phyloP scores from a whole-genome alignment of 2,329 filamentous ascomycete genomes.

The Trichophyton equinum region DNA sequence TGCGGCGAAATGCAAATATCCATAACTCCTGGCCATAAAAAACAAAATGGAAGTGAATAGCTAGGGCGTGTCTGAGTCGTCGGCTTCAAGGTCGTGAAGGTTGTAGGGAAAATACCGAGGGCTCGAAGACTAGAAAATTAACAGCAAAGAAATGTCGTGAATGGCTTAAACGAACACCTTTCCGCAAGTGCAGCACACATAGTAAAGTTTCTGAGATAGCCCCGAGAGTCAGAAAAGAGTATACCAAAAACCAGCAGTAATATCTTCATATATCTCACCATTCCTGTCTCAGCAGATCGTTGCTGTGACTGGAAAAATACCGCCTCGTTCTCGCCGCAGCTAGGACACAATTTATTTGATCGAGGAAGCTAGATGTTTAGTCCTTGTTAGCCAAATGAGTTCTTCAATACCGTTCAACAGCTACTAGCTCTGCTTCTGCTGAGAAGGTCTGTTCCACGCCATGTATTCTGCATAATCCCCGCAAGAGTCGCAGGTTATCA shows the following conservation, averaged over 20 bases:
- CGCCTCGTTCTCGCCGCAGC: conserved; percentile 74
- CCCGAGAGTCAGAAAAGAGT: conserved; percentile 13
- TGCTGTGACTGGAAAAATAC: conserved; percentile 99
- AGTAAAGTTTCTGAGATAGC: conserved; percentile 62
- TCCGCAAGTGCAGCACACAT: conserved; percentile 88
- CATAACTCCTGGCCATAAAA: neutral
- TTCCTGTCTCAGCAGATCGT: conserved; percentile 90
- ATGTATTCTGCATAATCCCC: neutral
- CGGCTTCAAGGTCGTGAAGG: neutral
- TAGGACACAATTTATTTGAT: conserved; percentile 72
- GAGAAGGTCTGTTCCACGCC: neutral
- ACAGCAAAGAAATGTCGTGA: neutral
- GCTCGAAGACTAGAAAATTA: neutral
- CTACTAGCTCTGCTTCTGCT: neutral
- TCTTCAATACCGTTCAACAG: neutral
- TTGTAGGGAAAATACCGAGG: neutral
- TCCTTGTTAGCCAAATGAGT: conserved; percentile 23
- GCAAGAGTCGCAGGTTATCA: neutral
- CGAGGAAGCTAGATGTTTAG: conserved; percentile 59
- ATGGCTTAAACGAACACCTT: conserved; percentile 53
- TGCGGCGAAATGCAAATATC: neutral
- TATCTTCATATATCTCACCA: conserved; percentile 52
- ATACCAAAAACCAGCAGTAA: neutral
- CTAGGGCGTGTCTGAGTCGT: neutral
- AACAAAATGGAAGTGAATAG: neutral